phyloP scores from a whole-genome alignment of 257 asterid species.

The Knoxia roxburghii region DNA sequence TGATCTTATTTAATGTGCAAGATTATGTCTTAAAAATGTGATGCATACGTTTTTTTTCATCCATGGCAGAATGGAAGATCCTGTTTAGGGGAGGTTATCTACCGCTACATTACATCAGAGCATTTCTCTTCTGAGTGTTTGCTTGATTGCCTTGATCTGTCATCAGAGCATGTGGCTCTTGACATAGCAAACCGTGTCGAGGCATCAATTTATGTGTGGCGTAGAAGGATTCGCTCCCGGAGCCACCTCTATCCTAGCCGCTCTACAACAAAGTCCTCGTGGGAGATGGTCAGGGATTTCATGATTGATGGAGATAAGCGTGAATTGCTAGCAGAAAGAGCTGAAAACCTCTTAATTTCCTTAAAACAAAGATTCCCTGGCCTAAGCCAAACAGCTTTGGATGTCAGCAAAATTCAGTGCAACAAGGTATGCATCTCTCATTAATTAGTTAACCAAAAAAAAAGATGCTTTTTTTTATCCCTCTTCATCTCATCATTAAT shows the following conservation, averaged over 20 bases:
- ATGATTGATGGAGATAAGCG: conserved; percentile 78
- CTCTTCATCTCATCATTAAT: neutral
- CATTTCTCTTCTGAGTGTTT: conserved; percentile 73
- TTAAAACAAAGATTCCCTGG: conserved; percentile 75
- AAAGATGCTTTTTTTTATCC: conserved; percentile 1
- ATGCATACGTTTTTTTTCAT: no score
- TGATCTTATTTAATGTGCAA: neutral
- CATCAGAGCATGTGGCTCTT: conserved; percentile 61
- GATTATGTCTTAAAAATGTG: neutral
- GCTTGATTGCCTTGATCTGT: conserved; percentile 77
- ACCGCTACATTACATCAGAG: conserved; percentile 71
- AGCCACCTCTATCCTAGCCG: conserved; percentile 39
- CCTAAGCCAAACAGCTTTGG: conserved; percentile 73
- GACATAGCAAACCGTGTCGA: conserved; percentile 79
- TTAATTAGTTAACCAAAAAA: no score
- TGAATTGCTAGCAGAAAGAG: conserved; percentile 64
- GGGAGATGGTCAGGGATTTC: conserved; percentile 80
- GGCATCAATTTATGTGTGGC: conserved; percentile 73
- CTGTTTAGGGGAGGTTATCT: conserved; percentile 73
- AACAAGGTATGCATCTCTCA: conserved; percentile 53
- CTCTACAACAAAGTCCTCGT: conserved; percentile 64
- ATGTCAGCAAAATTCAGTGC: conserved; percentile 74
- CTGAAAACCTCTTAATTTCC: conserved; percentile 64
- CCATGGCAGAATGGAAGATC: conserved; percentile 58
- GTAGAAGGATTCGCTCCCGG: conserved; percentile 44